phyloP scores from a whole-genome alignment of 306 rosid genomes.

The Vigna hirtella region DNA sequence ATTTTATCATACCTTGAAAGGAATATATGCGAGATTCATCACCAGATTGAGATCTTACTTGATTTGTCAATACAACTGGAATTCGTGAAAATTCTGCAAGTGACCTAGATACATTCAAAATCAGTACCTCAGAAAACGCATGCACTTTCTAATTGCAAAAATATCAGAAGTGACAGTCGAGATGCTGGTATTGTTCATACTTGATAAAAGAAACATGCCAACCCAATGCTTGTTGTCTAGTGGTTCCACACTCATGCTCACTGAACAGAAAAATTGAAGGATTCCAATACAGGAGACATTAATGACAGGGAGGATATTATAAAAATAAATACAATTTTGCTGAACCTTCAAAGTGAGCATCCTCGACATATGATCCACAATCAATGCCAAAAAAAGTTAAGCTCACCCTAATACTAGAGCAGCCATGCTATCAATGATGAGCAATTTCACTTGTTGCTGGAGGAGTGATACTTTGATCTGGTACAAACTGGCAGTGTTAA shows the following conservation, averaged over 20 bases:
- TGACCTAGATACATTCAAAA: slow-evolving; percentile 61
- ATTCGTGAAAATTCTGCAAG: slow-evolving; percentile 94
- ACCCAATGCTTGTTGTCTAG: slow-evolving; percentile 74
- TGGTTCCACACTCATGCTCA: slow-evolving; percentile 64
- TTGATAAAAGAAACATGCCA: slow-evolving; percentile 92
- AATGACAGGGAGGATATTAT: slow-evolving; percentile 30
- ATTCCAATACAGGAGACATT: slow-evolving; percentile 30
- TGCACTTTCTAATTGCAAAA: slow-evolving; percentile 34
- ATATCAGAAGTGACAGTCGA: slow-evolving; percentile 14
- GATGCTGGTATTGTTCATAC: slow-evolving; percentile 54
- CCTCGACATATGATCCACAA: slow-evolving; percentile 31
- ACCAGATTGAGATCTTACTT: slow-evolving; percentile 81
- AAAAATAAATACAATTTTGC: slow-evolving; percentile 34
- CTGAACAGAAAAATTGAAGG: slow-evolving; percentile 55
- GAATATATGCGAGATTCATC: slow-evolving; percentile 71
- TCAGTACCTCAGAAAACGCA: slow-evolving; percentile 38
- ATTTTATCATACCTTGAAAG: slow-evolving; percentile 77
- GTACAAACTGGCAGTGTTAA: slow-evolving; percentile 67
- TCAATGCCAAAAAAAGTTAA: slow-evolving; percentile 28
- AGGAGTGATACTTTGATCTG: slow-evolving; percentile 78
- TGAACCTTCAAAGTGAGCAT: slow-evolving; percentile 32
- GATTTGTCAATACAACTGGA: slow-evolving; percentile 91
- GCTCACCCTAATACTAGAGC: slow-evolving; percentile 82
- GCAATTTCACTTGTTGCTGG: slow-evolving; percentile 82
- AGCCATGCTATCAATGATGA: slow-evolving; percentile 93